These are phyloP conservation scores for Eragrostis nindensis DNA, from an alignment of 176 grass and related monocot species.

Conservation along the genomic window DNA sequence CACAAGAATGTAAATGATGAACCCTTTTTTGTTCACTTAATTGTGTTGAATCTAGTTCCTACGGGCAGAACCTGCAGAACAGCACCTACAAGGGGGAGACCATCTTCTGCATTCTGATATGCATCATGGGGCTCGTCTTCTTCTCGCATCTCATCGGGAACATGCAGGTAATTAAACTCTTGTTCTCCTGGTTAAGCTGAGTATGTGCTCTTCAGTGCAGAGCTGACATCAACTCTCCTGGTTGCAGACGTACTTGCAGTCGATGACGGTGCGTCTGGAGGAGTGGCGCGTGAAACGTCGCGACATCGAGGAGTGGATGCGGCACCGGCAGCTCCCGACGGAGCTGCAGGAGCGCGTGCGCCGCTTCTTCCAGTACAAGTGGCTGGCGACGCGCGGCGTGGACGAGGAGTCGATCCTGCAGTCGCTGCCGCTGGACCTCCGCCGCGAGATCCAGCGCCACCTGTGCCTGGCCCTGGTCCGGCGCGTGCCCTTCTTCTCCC, in stretches of 20 bases:
- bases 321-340: constrained; percentile 82
- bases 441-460: constrained; percentile 95
- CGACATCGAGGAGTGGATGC: constrained; percentile 98
- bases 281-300: constrained; percentile 92
- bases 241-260: constrained; percentile 86
- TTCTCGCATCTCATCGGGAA: constrained; percentile 99
- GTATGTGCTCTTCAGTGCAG: neutral
- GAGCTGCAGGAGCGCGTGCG: constrained; percentile 86
- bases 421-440: constrained; percentile 83
- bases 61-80: constrained; percentile 83
- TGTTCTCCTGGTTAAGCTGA: neutral
- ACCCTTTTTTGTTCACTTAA: neutral
- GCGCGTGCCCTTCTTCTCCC: constrained; percentile 93
- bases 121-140: constrained; percentile 91
- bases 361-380: constrained; percentile 95
- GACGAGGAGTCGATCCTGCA: constrained; percentile 92
- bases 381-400: constrained; percentile 87
- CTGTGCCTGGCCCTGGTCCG: constrained; percentile 91
- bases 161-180: constrained; percentile 73
- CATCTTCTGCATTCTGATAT: constrained; percentile 84
- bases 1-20: neutral
- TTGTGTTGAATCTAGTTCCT: constrained; percentile 62
- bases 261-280: constrained; percentile 80
- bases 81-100: constrained; percentile 89
- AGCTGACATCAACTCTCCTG: neutral